Evolutionary conservation across 1,139 yeast genomes (phyloP).

Genomic region (Debaryomyces udenii): DNA sequence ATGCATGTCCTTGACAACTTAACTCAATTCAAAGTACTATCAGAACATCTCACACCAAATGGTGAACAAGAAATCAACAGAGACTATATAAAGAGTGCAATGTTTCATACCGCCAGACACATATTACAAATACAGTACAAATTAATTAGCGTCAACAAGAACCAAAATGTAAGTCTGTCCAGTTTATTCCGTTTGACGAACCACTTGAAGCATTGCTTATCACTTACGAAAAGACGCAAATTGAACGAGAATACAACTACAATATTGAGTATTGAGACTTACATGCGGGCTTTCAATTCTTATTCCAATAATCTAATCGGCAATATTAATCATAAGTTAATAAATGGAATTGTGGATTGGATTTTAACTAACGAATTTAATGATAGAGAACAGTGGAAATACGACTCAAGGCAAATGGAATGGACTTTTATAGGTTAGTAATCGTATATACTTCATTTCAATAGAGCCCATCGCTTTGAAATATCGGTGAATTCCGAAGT

Average conservation of each 20-base stretch:
- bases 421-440: constrained; percentile 21
- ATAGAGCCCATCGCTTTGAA: too few relatives aligned
- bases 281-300: constrained; percentile 14
- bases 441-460: too few relatives aligned
- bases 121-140: constrained; percentile 24
- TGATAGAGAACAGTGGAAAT: constrained; percentile 27
- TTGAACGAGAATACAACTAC: constrained; percentile 7
- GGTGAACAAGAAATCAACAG: background rate
- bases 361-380: constrained; percentile 22
- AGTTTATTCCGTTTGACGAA: constrained; percentile 19
- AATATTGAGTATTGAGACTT: constrained; percentile 18
- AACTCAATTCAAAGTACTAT: constrained; percentile 22
- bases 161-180: constrained; percentile 25
- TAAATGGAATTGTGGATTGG: constrained; percentile 33
- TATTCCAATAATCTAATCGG: constrained; percentile 16
- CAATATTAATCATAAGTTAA: constrained; percentile 21
- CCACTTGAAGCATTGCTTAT: constrained; percentile 22
- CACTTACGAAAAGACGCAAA: constrained; percentile 14
- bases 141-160: constrained; percentile 27
- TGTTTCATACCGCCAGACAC: constrained; percentile 39
- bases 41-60: constrained; percentile 5
- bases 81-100: constrained; percentile 15
- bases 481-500: constrained; percentile 8
- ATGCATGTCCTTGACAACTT: constrained; percentile 26
- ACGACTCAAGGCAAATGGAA: constrained; percentile 21